Conservation (phyloP, 805 yeast genomes). For the Ogataea neopini region DNA sequence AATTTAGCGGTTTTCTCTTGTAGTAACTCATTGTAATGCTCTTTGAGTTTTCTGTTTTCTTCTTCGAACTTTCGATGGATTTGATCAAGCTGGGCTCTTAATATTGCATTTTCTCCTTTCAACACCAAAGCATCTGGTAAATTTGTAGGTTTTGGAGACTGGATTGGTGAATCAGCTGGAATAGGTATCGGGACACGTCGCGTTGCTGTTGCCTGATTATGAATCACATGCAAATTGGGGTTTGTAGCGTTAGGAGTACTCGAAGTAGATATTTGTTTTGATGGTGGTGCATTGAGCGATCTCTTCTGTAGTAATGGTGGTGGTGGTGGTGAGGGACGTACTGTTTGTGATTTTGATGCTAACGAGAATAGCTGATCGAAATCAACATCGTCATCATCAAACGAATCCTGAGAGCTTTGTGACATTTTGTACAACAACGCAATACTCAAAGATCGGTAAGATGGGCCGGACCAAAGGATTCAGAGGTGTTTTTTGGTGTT, state of each 20-base stretch:
- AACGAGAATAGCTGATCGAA: conserved; percentile 26
- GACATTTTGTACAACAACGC: conserved; percentile 7
- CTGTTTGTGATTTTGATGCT: conserved; percentile 12
- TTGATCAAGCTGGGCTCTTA: conserved; percentile 62
- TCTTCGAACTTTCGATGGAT: conserved; percentile 39
- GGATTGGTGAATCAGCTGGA: background rate
- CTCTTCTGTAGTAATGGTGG: conserved; percentile 2
- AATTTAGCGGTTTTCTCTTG: conserved; percentile 27
- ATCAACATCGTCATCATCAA: conserved; percentile 36
- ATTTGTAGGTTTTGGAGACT: background rate
- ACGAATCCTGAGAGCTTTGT: conserved; percentile 29
- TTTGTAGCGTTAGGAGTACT: background rate
- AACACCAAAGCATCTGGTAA: conserved; percentile 29
- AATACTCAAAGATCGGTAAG: no score
- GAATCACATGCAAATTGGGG: conserved; percentile 1
- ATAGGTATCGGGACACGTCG: background rate
- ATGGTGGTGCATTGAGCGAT: background rate
- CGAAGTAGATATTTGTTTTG: background rate
- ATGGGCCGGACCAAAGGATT: no score
- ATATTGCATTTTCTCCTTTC: conserved; percentile 78
- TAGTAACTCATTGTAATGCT: conserved; percentile 23
- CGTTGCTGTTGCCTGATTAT: conserved; percentile 12
- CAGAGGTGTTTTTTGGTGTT: no score
- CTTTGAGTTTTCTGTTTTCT: conserved; percentile 42
- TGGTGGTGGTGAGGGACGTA: background rate